Evolutionary conservation across 768 basidiomycete species (phyloP).

Genomic region (Erythrobasidium yunnanense): DNA sequence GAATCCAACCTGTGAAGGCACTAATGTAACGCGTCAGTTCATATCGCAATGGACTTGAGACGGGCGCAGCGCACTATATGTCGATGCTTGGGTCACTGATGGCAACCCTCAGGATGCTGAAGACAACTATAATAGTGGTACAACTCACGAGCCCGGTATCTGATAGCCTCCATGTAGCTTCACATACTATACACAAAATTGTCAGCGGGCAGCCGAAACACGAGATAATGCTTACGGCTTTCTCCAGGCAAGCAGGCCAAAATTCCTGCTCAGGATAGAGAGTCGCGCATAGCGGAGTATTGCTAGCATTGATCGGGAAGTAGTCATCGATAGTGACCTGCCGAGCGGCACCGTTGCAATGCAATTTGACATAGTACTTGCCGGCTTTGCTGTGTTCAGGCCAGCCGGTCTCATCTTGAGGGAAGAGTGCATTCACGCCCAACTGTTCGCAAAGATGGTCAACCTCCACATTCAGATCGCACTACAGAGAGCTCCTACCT

Average conservation of each 20-base stretch:
- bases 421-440: not conserved
- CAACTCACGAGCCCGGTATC: slow-evolving; percentile 14
- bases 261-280: not conserved
- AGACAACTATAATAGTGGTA: not conserved
- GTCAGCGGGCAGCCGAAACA: not conserved
- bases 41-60: not conserved
- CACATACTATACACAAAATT: not conserved
- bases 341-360: not conserved
- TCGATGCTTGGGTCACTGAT: slow-evolving; percentile 7
- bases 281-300: not conserved
- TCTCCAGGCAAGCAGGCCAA: slow-evolving; percentile 25
- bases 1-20: slow-evolving; percentile 24
- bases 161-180: slow-evolving; percentile 16
- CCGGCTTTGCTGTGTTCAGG: not conserved
- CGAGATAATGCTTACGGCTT: slow-evolving; percentile 5
- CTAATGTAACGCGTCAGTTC: not conserved
- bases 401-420: not conserved
- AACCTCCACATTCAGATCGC: not conserved
- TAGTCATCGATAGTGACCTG: slow-evolving; percentile 17
- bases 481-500: not conserved
- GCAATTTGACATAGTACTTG: not conserved
- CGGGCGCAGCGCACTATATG: not conserved
- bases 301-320: not conserved
- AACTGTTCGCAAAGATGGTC: not conserved
- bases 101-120: not conserved